Evolutionary conservation across 495 filamentous ascomycete genomes (phyloP), one percentile per base, ranked within the genome.

Genomic region (Parmelia sp.): DNA sequence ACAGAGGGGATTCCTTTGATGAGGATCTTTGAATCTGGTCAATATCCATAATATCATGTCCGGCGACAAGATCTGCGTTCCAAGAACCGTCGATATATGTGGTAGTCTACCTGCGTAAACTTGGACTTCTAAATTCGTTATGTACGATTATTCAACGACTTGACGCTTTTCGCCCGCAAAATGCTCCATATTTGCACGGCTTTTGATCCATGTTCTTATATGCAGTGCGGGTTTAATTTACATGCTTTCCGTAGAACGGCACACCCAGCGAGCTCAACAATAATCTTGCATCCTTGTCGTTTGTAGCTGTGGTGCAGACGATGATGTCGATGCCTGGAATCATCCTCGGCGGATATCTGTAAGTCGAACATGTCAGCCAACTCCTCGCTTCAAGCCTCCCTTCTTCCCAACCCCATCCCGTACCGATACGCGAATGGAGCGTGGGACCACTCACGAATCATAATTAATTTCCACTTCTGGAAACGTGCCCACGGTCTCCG

Each of bases 401-500:
- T 27, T 25, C 39, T 29, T 23, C 27, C 36, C 21, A 14, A 29
- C 33, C 15, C 19, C 25, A 60, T 45, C 23, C 44, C 11, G 11
- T 12, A 60, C 40, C 36, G 8, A 25, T 12, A 14, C 1, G 57
- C 1, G 31, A 57, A 12, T 29, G 58, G 33, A 39, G 17, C 11
- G 61, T 49, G 37, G 64, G 21, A 21, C 15, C 53, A 85, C 91
- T 84, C 76, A 96, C 92, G 84, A 82, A 76, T 92, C 88, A 72
- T 91, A 93, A 76, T 96, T 95, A 51, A 88, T 82, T 74, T 96
- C 92, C 60, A 97, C 82, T 77, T 98, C 94, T 0, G 95, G 95
- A 75, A 97, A 97, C 58, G 89, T 71, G 61, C 86, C 84, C 60
- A 96, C 83, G 47, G 83, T 80, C 65, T 91, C 87, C 40, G 85